phyloP scores from a whole-genome alignment of 352 stramenopile genomes.

The Phytopythium kandeliae region DNA sequence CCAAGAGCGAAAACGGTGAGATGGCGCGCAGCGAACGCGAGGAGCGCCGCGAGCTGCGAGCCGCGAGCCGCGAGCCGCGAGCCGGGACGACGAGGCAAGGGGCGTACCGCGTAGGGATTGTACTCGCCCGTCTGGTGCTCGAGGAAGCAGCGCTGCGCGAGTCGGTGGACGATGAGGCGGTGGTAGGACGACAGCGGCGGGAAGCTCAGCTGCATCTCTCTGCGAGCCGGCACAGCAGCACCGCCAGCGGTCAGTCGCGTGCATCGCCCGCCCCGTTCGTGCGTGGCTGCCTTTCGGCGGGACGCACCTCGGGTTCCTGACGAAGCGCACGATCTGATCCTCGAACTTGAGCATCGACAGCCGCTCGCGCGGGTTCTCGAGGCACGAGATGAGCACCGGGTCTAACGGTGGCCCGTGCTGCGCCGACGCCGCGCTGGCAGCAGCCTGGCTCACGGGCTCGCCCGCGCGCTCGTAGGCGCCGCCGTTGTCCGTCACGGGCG shows the following conservation, averaged over 20 bases:
- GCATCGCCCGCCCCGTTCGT: too few species aligned
- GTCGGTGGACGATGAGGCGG: conserved; percentile 87
- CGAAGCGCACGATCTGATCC: conserved; percentile 83
- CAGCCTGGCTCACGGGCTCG: conserved; percentile 36
- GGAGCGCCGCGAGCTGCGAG: too few species aligned
- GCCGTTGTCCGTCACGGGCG: conserved; percentile 32
- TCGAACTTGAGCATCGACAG: conserved; percentile 84
- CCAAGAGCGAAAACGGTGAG: too few species aligned
- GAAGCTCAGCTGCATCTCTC: conserved; percentile 71
- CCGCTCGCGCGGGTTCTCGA: conserved; percentile 78
- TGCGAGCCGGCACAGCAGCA: not conserved
- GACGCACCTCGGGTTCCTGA: conserved; percentile 36
- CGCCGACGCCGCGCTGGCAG: conserved; percentile 39
- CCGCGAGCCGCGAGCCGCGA: too few species aligned
- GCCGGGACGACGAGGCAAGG: too few species aligned
- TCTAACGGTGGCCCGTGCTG: conserved; percentile 56
- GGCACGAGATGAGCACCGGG: conserved; percentile 63
- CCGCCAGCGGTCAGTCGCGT: not conserved
- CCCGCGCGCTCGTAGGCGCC: conserved; percentile 37
- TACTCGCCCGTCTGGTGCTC: conserved; percentile 85
- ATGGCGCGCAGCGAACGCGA: too few species aligned
- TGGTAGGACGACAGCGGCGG: conserved; percentile 85
- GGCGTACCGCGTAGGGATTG: conserved; percentile 31
- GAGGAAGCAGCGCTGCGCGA: conserved; percentile 91
- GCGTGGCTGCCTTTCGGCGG: not conserved